phyloP scores from a whole-genome alignment of 2,329 filamentous ascomycete genomes.

The Seiridium unicorne region DNA sequence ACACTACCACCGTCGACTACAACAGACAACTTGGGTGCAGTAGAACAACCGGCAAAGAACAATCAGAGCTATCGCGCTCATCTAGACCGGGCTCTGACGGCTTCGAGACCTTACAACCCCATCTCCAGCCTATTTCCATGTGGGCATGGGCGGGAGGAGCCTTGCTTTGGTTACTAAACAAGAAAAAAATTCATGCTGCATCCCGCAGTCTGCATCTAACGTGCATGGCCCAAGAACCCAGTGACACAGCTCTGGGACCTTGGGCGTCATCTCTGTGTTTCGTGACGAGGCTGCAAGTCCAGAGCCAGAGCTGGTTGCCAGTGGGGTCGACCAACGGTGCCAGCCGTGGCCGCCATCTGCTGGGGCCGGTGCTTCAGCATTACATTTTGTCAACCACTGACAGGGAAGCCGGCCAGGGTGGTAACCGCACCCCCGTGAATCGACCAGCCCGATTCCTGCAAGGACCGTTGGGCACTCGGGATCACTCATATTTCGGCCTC shows the following conservation, averaged over 20 bases:
- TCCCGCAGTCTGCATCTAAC: too few species aligned
- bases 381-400: background rate
- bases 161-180: background rate
- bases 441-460: background rate
- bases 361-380: background rate
- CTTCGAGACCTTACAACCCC: too few species aligned
- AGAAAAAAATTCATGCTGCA: background rate
- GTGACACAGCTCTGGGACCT: background rate
- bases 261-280: background rate
- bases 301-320: background rate
- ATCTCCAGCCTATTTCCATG: too few species aligned
- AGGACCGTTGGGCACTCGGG: background rate
- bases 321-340: too few species aligned
- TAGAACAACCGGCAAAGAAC: too few species aligned
- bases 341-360: background rate
- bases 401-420: background rate
- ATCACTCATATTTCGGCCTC: background rate
- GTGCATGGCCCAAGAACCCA: background rate
- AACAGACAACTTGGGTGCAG: too few species aligned
- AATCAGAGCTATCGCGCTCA: too few species aligned
- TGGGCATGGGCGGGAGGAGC: too few species aligned
- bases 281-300: background rate
- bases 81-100: too few species aligned
- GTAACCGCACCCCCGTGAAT: background rate
- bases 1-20: too few species aligned